Conservation (phyloP, 108 stramenopile genomes). For the Pseudonitzschia multiseries region DNA sequence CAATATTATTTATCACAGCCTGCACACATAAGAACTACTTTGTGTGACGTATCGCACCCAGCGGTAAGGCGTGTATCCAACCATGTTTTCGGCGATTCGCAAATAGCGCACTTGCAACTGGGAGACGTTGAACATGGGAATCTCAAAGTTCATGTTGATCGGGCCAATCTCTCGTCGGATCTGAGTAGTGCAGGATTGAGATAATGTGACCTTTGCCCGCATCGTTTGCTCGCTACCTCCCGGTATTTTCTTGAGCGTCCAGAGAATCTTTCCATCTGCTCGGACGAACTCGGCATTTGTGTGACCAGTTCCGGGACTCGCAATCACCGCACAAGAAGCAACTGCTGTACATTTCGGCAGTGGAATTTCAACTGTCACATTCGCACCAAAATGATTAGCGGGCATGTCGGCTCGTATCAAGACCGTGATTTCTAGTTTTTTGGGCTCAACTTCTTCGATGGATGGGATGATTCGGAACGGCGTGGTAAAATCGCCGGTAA, state of each 20-base stretch:
- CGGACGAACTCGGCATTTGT: slow-evolving; percentile 82
- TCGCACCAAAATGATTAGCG: slow-evolving; percentile 94
- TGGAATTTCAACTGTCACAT: slow-evolving; percentile 89
- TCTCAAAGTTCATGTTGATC: slow-evolving; percentile 96
- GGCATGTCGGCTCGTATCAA: slow-evolving; percentile 96
- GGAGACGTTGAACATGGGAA: slow-evolving; percentile 99
- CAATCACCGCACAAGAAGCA: slow-evolving; percentile 68
- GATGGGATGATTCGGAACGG: slow-evolving; percentile 97
- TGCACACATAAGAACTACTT: slow-evolving; percentile 94
- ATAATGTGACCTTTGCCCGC: slow-evolving; percentile 79
- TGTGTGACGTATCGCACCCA: slow-evolving; percentile 99
- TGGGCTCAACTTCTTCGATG: slow-evolving; percentile 91
- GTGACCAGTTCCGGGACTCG: slow-evolving; percentile 57
- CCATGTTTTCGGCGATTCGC: slow-evolving; percentile 94
- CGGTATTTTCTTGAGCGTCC: slow-evolving; percentile 97
- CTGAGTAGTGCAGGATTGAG: slow-evolving; percentile 75
- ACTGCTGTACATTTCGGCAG: slow-evolving; percentile 77
- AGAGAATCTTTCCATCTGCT: slow-evolving; percentile 83
- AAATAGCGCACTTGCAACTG: slow-evolving; percentile 97
- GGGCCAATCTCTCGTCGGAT: slow-evolving; percentile 94
- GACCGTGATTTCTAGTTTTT: slow-evolving; percentile 85
- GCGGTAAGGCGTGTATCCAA: slow-evolving; percentile 97
- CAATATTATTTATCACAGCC: slow-evolving; percentile 40
- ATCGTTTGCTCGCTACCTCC: slow-evolving; percentile 95
- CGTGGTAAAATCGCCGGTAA: slow-evolving; percentile 95